Evolutionary conservation across 148 eudicot species (phyloP), one percentile per base, ranked within the genome.

Genomic region (Camellia granthamiana): DNA sequence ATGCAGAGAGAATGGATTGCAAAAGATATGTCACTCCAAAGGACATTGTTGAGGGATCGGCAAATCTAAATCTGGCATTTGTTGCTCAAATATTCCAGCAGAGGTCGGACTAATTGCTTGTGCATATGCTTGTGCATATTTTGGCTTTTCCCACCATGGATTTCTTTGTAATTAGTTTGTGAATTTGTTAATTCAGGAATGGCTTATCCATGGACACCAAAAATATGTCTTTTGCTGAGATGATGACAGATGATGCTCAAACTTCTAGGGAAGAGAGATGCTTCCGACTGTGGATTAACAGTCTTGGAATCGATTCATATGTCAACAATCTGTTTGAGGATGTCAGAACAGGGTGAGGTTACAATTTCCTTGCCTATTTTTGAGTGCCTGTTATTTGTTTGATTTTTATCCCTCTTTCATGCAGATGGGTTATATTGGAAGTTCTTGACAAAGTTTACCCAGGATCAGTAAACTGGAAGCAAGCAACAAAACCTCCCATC

Each of bases 261-360:
- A 94, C 91, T 71, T 91, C 95, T 66, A 88, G 93, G 77, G 98
- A 94, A 84, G 97, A 94, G 84, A 90, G 98, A 89, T 90, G 95
- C 88, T 94, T 91, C 81, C 89, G 98, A 19, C 84, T 94, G 43
- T 94, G 98, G 98, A 90, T 94, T 75, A 94, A 92, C 84, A 94
- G 97, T 81, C 97, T 94, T 84, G 98, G 97, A 76, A 81, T 85
- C 56, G 88, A 87, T 44, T 80, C 95, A 69, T 89, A 92, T 77
- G 93, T 94, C 80, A 94, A 94, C 84, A 91, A 88, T 87, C 52
- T 94, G 83, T 94, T 94, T 74, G 97, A 94, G 85, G 97, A 92
- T 82, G 92, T 91, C 82, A 88, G 91, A 84, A 72, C 83, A 13
- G 98, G 98, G 97, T 94, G 76, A 81, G 84, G 19, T 84, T 76